Conservation (phyloP, 2,329 filamentous ascomycete genomes). For the Rutstroemia sp. region DNA sequence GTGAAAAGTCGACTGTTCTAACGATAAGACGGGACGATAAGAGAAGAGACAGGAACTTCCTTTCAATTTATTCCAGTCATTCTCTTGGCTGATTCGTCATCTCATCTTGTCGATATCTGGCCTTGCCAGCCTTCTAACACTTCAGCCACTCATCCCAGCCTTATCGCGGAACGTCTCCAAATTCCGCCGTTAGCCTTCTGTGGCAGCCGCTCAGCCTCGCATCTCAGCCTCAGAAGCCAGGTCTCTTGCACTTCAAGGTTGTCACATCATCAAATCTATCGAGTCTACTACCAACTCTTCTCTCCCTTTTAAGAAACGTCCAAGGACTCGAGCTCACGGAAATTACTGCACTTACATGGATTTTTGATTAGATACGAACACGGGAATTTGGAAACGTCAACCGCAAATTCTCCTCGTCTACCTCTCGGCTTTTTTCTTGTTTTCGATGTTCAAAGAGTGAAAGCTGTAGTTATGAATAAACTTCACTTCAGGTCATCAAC, state of each 20-base stretch:
- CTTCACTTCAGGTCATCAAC: not conserved
- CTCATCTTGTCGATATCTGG: not conserved
- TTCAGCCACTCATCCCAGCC: not conserved
- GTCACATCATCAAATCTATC: not conserved
- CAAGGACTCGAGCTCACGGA: not conserved
- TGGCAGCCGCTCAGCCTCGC: not conserved
- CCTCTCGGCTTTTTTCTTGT: too few species aligned
- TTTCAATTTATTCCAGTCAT: not conserved
- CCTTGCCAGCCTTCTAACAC: not conserved
- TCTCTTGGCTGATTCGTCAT: not conserved
- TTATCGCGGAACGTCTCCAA: not conserved
- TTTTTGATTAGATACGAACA: too few species aligned
- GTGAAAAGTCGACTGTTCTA: not conserved
- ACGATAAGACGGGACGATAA: not conserved
- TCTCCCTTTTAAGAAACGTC: not conserved
- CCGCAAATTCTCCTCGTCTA: not conserved
- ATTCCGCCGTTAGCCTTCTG: not conserved
- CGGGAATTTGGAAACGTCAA: not conserved
- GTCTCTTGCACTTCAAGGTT: not conserved
- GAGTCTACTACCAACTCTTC: not conserved
- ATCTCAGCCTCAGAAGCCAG: conserved; percentile 5
- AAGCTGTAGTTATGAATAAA: conserved; percentile 5
- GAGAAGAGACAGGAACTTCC: not conserved
- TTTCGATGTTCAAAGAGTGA: not conserved
- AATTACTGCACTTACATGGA: too few species aligned